phyloP scores from a whole-genome alignment of 2,329 filamentous ascomycete genomes.

The Cladosporium sp. region DNA sequence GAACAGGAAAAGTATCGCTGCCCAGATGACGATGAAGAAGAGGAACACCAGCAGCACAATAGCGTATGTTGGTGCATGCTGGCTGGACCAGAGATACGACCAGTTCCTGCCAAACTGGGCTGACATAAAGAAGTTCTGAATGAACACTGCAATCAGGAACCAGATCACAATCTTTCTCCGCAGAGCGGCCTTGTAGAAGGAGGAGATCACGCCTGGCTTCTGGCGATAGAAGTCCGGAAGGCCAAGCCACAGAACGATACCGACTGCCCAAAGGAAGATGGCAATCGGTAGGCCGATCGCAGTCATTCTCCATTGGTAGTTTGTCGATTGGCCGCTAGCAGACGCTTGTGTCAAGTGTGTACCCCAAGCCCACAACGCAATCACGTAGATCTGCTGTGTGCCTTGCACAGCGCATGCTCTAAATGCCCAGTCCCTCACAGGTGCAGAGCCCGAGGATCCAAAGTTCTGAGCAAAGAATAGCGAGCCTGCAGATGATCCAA shows the following conservation, averaged over 20 bases:
- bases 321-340: constrained; percentile 4
- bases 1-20: constrained; percentile 52
- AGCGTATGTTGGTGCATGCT: constrained; percentile 57
- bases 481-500: constrained; percentile 62
- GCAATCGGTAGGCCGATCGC: constrained; percentile 61
- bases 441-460: constrained; percentile 53
- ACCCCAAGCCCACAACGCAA: constrained; percentile 68
- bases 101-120: constrained; percentile 68
- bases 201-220: constrained; percentile 62
- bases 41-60: constrained; percentile 57
- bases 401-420: constrained; percentile 66
- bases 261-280: constrained; percentile 57
- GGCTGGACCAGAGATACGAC: constrained; percentile 61
- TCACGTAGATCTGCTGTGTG: constrained; percentile 65
- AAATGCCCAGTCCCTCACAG: constrained; percentile 65
- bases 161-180: constrained; percentile 67
- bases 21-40: constrained; percentile 60
- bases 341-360: constrained; percentile 33
- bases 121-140: constrained; percentile 68
- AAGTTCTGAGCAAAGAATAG: constrained; percentile 68
- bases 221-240: constrained; percentile 67
- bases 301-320: constrained; percentile 32
- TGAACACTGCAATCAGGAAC: constrained; percentile 64
- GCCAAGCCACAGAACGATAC: constrained; percentile 57
- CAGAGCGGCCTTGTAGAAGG: constrained; percentile 63